phyloP scores from a whole-genome alignment of 2,329 filamentous ascomycete genomes.

The Colletotrichum brevisporum region DNA sequence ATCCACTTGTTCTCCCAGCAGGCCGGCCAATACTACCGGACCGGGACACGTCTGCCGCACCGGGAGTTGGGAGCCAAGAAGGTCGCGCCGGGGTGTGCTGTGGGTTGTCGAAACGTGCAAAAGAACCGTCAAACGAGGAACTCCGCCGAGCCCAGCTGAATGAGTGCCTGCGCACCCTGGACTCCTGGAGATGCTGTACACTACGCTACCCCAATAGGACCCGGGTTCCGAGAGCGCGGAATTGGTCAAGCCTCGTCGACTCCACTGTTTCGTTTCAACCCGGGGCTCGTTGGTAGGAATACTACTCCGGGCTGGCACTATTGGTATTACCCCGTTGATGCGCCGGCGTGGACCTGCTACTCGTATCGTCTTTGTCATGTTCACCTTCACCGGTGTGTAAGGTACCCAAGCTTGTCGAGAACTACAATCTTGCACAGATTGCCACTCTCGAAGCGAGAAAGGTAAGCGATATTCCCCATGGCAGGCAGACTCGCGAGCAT shows the following conservation, averaged over 20 bases:
- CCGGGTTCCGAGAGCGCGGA: conserved; percentile 10
- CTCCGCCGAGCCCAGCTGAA: conserved; percentile 12
- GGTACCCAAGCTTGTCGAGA: not conserved
- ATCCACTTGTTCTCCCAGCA: conserved; percentile 3
- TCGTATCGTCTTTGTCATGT: no score
- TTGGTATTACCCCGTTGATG: conserved; percentile 1
- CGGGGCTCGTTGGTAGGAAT: not conserved
- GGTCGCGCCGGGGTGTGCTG: not conserved
- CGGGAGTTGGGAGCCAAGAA: conserved; percentile 18
- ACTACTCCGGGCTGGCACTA: no score
- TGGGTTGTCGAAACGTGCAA: conserved; percentile 3
- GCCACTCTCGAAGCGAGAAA: conserved; percentile 6
- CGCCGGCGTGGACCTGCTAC: no score
- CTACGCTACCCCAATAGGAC: conserved; percentile 6
- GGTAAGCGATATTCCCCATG: not conserved
- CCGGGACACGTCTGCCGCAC: conserved; percentile 10
- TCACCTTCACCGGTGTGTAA: not conserved
- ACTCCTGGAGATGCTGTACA: not conserved
- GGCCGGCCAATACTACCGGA: conserved; percentile 16
- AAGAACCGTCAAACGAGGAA: conserved; percentile 9
- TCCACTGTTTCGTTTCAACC: conserved; percentile 23
- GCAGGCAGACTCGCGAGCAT: not conserved
- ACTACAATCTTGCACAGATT: conserved; percentile 13
- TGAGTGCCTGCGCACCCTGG: no score
- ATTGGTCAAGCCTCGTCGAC: not conserved